phyloP scores from a whole-genome alignment of 805 yeast genomes.

The Ogataea nakhonphanomensis region DNA sequence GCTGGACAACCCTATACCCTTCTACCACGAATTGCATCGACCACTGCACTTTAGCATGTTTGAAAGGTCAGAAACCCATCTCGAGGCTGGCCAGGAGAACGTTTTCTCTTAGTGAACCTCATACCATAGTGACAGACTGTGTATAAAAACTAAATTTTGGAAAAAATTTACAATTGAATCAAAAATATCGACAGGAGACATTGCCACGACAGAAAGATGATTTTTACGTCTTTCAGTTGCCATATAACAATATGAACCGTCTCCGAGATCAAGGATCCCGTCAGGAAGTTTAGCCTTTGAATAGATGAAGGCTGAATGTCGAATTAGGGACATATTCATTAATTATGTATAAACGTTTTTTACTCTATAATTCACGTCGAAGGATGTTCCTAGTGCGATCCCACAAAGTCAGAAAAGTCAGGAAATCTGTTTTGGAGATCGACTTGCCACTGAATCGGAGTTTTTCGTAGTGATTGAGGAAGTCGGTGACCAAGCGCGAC shows the following conservation, averaged over 20 bases:
- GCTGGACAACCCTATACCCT: constrained; percentile 74
- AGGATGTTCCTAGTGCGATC: constrained; percentile 10
- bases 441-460: constrained; percentile 63
- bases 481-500: constrained; percentile 24
- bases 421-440: constrained; percentile 56
- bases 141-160: constrained; percentile 4
- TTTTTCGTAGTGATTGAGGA: constrained; percentile 58
- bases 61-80: constrained; percentile 47
- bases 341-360: background rate
- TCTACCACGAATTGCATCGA: constrained; percentile 83
- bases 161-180: constrained; percentile 37
- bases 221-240: constrained; percentile 57
- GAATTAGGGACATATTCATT: constrained; percentile 34
- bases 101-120: constrained; percentile 43
- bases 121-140: constrained; percentile 4
- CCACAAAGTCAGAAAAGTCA: constrained; percentile 52
- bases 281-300: constrained; percentile 60
- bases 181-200: constrained; percentile 57
- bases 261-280: constrained; percentile 54
- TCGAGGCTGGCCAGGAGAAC: constrained; percentile 68
- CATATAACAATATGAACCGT: constrained; percentile 41
- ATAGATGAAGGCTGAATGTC: constrained; percentile 60
- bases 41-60: constrained; percentile 83
- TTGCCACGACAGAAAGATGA: constrained; percentile 69
- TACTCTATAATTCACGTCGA: constrained; percentile 1